Evolutionary conservation across 2,329 filamentous ascomycete genomes (phyloP), one percentile per base, ranked within the genome.

Genomic region (Myriosclerotinia curreyana): DNA sequence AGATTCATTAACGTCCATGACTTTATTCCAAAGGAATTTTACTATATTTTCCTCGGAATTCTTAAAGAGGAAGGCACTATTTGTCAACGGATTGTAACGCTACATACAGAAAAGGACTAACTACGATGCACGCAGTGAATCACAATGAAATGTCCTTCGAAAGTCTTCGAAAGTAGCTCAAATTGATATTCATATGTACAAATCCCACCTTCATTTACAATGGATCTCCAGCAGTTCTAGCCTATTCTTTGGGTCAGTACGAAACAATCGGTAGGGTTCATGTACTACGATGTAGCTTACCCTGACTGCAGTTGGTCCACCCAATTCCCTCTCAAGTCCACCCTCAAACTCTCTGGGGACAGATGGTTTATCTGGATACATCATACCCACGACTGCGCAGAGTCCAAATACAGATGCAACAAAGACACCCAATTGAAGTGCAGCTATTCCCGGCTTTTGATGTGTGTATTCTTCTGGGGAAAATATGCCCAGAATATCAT

Each of bases 401-500:
- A 93, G 76, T 58, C 82, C 81, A 42, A 91, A 74, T 69, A 92
- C 83, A 62, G 80, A 78, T 28, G 79, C 80, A 52, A 92, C 77
- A 74, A 93, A 93, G 67, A 79, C 79, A 65, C 85, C 88, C 68
- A 93, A 77, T 78, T 92, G 86, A 66, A 87, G 73, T 44, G 87
- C 75, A 65, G 86, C 91, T 74, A 88, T 92, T 68, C 85, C 84
- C 20, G 93, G 81, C 58, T 84, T 88, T 52, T 82, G 81, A 82
- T 95, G 94, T 64, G 87, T 95, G 80, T 99, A 98, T 73, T 93
- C 88, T 76, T 95, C 87, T 2, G 92, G 86, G 59, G 91, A 89
- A 79, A 99, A 94, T 69, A 96, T 89, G 71, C 92, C 93, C 65
- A 98, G 82, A 65, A 92, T 83, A 76, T 99, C 96, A 78, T 97